These are phyloP conservation scores for Hypoxylon rickii DNA, from an alignment of 495 filamentous ascomycete genomes.

Conservation along the genomic window DNA sequence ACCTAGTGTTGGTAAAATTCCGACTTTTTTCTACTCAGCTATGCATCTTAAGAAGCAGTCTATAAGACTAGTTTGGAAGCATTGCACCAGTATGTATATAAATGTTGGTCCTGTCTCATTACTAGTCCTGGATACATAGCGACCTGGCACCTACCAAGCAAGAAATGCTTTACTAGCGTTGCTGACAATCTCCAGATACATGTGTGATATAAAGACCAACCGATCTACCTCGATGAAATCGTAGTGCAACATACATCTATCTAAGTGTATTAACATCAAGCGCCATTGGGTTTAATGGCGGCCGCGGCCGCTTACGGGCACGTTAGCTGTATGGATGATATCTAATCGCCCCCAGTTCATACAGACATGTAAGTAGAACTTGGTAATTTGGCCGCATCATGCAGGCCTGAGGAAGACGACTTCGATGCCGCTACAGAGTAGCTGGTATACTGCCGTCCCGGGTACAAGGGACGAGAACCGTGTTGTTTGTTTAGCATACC, in stretches of 20 bases:
- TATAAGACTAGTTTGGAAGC: conserved; percentile 11
- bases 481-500: too few relatives aligned
- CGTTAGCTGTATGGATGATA: background rate
- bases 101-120: conserved; percentile 12
- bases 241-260: conserved; percentile 9
- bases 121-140: too few relatives aligned
- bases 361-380: background rate
- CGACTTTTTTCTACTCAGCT: conserved; percentile 6
- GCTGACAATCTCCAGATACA: conserved; percentile 1
- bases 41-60: conserved; percentile 12
- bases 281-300: conserved; percentile 9
- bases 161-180: conserved; percentile 1
- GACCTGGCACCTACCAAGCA: background rate
- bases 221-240: background rate
- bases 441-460: background rate
- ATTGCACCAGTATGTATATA: background rate
- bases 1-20: conserved; percentile 11
- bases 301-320: background rate
- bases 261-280: background rate
- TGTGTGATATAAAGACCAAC: background rate
- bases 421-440: too few relatives aligned
- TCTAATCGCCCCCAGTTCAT: background rate
- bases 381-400: too few relatives aligned
- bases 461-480: conserved; percentile 1
- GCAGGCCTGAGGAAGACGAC: too few relatives aligned